Conservation (phyloP, 352 stramenopile species). For the Pythium coloratum region DNA sequence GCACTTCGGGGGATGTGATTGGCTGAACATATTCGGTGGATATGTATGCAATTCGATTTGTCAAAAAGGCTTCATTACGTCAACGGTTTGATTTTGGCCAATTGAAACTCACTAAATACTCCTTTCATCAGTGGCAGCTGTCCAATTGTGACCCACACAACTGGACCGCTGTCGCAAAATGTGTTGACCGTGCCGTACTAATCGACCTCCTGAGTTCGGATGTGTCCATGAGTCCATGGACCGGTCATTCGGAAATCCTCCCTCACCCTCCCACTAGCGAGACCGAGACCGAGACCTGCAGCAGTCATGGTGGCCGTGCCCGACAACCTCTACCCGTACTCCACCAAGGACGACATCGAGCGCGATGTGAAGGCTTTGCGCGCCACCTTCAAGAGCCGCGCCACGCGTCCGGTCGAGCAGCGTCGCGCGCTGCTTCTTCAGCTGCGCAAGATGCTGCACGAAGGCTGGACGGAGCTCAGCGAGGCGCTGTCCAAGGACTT, state of each 20-base stretch:
- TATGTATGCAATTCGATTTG: no score
- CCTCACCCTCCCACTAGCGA: neutral
- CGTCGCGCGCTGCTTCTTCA: constrained; percentile 45
- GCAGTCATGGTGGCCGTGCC: constrained; percentile 11
- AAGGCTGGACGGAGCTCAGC: constrained; percentile 45
- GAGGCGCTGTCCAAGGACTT: constrained; percentile 65
- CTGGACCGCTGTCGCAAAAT: no score
- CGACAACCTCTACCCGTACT: constrained; percentile 26
- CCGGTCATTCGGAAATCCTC: neutral
- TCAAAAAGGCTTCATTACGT: no score
- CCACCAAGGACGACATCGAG: constrained; percentile 31
- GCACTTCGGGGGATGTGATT: no score
- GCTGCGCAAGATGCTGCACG: constrained; percentile 46
- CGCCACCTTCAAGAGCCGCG: constrained; percentile 43
- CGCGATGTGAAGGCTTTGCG: constrained; percentile 52
- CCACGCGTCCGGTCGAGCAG: constrained; percentile 40
- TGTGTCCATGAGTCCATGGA: neutral
- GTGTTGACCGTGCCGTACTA: neutral
- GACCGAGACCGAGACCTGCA: neutral
- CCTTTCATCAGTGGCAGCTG: no score
- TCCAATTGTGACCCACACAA: no score
- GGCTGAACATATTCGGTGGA: no score
- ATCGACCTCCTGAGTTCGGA: neutral
- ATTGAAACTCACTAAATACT: no score
- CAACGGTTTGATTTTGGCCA: no score